Evolutionary conservation across 176 grass and related monocot genomes (phyloP), one percentile per base, ranked within the genome.

Genomic region (Zea mays): DNA sequence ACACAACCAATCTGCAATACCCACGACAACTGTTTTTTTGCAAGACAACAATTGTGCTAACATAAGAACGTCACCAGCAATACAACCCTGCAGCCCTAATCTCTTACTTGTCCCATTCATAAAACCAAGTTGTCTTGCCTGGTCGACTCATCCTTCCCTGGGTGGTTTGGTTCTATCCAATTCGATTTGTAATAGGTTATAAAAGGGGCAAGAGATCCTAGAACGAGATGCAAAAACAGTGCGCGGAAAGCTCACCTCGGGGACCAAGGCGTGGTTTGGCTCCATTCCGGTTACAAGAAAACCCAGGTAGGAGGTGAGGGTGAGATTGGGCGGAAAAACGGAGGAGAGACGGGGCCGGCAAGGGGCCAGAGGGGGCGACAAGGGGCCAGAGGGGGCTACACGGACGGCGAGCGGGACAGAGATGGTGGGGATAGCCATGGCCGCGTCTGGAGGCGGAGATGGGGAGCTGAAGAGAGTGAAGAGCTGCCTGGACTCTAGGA

Each of bases 351-450:
- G 27, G 54, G 50, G 11, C 62, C 41, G 68, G 58, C 60, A 59
- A 19, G 37, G 61, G 37, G 17, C 27, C 5, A 17, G 27, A 55
- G 27, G 91, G 42, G 15, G 46, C 42, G n/a, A 65, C 60, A 59
- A 19, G 37, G 61, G 37, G 17, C 27, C 5, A 17, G 27, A 55
- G 27, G 91, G 42, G 15, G 46, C 42, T 54, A 80, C 67, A 34
- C 44, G 79, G 75, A 80, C 27, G 27, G 77, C 81, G 65, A 90
- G 58, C n/a, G 85, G 65, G 14, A 66, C 27, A 60, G 86, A 81
- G 82, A 85, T 63, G 71, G 62, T 56, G 65, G 79, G 20, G 57
- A 4, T 16, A 65, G 85, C 69, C 78, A 90, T 72, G 17, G 74
- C 64, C 11, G 69, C 50, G 84, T 82, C 62, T 62, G 73, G 65